Percentiles rank a stretch among this genome's conserved stretches.
Conservation (phyloP, 1,284 basidiomycete species). For the Coniferiporia weirii region DNA sequence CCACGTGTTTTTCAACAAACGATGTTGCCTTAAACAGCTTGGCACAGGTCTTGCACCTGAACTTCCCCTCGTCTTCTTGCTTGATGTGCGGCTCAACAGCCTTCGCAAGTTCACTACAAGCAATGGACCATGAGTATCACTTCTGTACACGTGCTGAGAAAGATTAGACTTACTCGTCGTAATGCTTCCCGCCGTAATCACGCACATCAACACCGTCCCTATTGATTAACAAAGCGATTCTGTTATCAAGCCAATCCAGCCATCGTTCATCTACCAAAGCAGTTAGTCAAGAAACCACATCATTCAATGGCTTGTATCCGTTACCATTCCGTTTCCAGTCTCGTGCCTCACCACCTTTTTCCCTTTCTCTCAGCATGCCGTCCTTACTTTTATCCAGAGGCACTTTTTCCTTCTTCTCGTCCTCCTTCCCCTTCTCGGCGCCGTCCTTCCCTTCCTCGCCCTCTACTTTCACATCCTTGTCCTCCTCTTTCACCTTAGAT, state of each 20-base stretch:
- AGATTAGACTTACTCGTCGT: conserved; percentile 69
- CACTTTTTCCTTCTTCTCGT: conserved; percentile 33
- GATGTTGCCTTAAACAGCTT: conserved; percentile 95
- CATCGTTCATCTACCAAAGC: conserved; percentile 68
- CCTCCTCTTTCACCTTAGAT: conserved; percentile 38
- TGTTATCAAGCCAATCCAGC: conserved; percentile 83
- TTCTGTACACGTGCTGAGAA: conserved; percentile 12
- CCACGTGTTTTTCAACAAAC: conserved; percentile 93
- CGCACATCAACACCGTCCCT: conserved; percentile 74
- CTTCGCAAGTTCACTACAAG: conserved; percentile 69
- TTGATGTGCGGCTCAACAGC: conserved; percentile 77
- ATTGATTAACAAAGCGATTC: conserved; percentile 72
- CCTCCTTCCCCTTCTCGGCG: conserved; percentile 27
- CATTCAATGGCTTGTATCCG: conserved; percentile 22
- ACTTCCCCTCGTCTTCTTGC: conserved; percentile 93
- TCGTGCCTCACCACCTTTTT: conserved; percentile 40
- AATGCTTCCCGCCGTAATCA: conserved; percentile 83
- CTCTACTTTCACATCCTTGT: conserved; percentile 34
- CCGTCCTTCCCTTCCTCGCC: conserved; percentile 23
- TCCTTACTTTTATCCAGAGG: conserved; percentile 21
- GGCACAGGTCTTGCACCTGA: conserved; percentile 89
- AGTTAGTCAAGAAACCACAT: conserved; percentile 14
- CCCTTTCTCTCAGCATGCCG: conserved; percentile 19
- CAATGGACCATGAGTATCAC: not conserved
- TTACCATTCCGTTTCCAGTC: conserved; percentile 70